Percentiles rank a stretch among this genome's conserved stretches.
These are phyloP conservation scores for Pholiota microspora DNA, from an alignment of 768 basidiomycete species.

Conservation along the genomic window DNA sequence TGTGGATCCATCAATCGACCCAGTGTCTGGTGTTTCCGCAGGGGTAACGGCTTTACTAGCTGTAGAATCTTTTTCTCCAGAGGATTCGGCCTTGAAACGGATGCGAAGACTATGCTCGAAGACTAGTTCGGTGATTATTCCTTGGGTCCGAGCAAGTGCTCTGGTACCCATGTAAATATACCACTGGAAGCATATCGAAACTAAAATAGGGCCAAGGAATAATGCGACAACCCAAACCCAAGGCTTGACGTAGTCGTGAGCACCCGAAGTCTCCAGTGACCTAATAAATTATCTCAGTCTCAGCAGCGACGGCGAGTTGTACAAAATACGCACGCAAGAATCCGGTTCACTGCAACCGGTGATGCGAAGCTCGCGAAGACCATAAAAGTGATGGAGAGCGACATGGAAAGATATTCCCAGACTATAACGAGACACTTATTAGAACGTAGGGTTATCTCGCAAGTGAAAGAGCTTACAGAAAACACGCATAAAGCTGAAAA, in stretches of 20 bases:
- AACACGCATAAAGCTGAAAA: conserved; percentile 41
- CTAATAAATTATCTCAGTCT: conserved; percentile 23
- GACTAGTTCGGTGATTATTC: conserved; percentile 38
- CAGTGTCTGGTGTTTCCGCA: conserved; percentile 3
- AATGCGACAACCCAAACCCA: conserved; percentile 68
- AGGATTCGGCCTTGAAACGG: conserved; percentile 50
- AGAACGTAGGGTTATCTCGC: neutral
- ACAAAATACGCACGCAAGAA: conserved; percentile 31
- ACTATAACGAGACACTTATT: conserved; percentile 8
- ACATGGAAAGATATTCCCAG: conserved; percentile 28
- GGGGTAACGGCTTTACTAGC: neutral
- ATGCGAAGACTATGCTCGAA: conserved; percentile 56
- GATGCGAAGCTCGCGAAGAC: conserved; percentile 31
- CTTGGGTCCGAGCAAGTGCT: conserved; percentile 40
- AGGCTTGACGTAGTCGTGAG: conserved; percentile 45
- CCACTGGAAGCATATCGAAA: conserved; percentile 50
- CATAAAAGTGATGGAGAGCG: conserved; percentile 25
- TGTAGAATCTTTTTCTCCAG: neutral
- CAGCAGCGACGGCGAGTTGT: neutral
- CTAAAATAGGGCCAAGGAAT: conserved; percentile 46
- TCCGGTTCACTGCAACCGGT: conserved; percentile 41
- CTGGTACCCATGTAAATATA: conserved; percentile 50
- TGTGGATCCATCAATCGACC: conserved; percentile 18
- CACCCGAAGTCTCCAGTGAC: conserved; percentile 55
- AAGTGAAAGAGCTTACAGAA: conserved; percentile 23